A percentile compares a stretch with the other conserved stretches of the same genome.
Evolutionary conservation across 1,139 yeast genomes (phyloP).

Genomic region (Sugiyamaella neomexicana): DNA sequence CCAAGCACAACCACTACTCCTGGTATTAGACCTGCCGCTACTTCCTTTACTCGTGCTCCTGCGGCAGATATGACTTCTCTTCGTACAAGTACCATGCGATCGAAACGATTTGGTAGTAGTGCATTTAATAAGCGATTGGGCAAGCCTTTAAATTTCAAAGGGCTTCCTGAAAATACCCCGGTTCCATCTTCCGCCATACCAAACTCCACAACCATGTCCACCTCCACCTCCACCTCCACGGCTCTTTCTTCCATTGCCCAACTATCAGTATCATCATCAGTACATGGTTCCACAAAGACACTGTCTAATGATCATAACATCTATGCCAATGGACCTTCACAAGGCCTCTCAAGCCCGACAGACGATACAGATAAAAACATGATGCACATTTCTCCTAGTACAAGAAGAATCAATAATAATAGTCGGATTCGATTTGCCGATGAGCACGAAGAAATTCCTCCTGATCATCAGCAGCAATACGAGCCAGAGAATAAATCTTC

Average conservation of each 20-base stretch:
- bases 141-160: conserved; percentile 13
- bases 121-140: conserved; percentile 15
- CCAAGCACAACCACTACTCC: conserved; percentile 18
- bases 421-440: conserved; percentile 25
- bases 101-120: conserved; percentile 17
- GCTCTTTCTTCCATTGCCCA: conserved; percentile 7
- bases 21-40: conserved; percentile 17
- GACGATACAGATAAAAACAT: neutral
- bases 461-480: conserved; percentile 2
- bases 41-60: conserved; percentile 21
- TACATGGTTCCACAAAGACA: neutral
- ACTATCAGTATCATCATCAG: conserved; percentile 5
- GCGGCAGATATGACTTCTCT: conserved; percentile 20
- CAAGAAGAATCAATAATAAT: conserved; percentile 14
- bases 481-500: neutral
- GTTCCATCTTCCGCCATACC: neutral
- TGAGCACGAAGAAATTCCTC: conserved; percentile 26
- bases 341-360: neutral
- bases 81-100: conserved; percentile 17
- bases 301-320: neutral
- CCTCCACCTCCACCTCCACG: conserved; percentile 4
- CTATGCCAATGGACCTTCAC: neutral
- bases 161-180: conserved; percentile 1
- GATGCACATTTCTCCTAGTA: conserved; percentile 3
- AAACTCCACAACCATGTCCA: no score